Percentiles rank a stretch among this genome's conserved stretches.
Evolutionary conservation across 192 early-diverging fungal species (phyloP).

Genomic region (Coemansia sp.): DNA sequence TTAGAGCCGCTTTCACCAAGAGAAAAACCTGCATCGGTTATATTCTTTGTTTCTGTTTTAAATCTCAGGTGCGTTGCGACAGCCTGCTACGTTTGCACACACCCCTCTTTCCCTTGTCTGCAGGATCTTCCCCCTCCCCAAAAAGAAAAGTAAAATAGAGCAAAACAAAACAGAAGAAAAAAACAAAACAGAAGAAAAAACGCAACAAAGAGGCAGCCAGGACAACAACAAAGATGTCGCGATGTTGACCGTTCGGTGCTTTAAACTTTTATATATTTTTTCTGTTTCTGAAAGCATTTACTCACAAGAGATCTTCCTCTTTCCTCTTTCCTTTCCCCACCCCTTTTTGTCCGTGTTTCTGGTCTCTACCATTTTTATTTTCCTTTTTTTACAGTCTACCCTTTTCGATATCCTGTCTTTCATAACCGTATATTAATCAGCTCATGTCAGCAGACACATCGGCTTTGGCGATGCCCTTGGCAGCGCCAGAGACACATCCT

Average conservation of each 20-base stretch:
- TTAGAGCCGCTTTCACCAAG: background rate
- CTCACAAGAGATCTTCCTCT: background rate
- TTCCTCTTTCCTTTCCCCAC: background rate
- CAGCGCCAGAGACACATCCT: background rate
- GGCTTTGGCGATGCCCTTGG: conserved; percentile 8
- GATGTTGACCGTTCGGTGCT: background rate
- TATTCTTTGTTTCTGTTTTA: background rate
- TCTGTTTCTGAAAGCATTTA: background rate
- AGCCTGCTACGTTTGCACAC: background rate
- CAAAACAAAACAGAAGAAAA: background rate
- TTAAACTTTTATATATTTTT: background rate
- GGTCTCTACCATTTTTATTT: conserved; percentile 6
- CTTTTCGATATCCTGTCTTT: background rate
- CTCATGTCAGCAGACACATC: conserved; percentile 7
- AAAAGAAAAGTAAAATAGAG: background rate
- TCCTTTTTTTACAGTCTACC: background rate
- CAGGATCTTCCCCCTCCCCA: background rate
- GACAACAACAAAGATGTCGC: background rate
- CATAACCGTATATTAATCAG: background rate
- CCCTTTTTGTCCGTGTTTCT: background rate
- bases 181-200: background rate
- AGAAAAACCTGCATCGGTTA: background rate
- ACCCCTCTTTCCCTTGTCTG: background rate
- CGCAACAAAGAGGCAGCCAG: no score
- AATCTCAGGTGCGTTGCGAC: background rate